Base-by-base conservation (phyloP, 2,329 filamentous ascomycete species). In the Apiospora arundinis region DNA sequence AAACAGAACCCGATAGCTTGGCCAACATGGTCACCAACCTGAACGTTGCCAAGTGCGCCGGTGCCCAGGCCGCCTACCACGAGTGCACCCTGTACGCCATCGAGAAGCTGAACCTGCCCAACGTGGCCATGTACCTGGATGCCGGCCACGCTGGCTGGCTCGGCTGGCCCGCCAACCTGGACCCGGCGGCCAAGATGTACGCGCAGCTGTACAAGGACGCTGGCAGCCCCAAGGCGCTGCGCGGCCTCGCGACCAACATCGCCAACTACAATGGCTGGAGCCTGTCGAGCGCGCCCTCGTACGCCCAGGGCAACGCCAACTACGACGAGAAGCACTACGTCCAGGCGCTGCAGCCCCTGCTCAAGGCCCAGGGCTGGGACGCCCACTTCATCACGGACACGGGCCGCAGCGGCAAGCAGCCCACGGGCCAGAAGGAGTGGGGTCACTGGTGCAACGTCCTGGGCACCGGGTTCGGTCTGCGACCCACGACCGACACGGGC, bases 371-470 rank as follows among this genome's bases (percentile, higher is more conserved):
- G 40, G 85, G 85, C 72, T 87, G 82, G 81, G 77, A 81, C 49
- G 84, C 82, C 12, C 81, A 77, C 67, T 80, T 80, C 74, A 78
- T 80, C 72, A 79, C 78, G 12, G 78, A 80, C 71, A 77, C 75
- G 6, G 74, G 78, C 67, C 78, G 78, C 49, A 78, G 72, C 69
- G 78, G 77, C 66, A 84, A 84, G 73, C 88, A 89, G 70, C 88
- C 85, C 71, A 88, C 87, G 21, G 86, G 86, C 67, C 88, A 90
- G 78, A 63, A 69, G 23, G 78, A 82, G 71, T 90, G 88, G 87
- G 88, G 88, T 69, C 85, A 90, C 75, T 91, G 89, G 89, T 91
- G 89, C 82, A 91, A 91, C 73, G 83, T 88, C 60, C 84, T 81
- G 21, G 85, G 84, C 32, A 86, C 89, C 44, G 89, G 89, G 23